Conservation (phyloP, 805 yeast genomes). For the Candida maris region DNA sequence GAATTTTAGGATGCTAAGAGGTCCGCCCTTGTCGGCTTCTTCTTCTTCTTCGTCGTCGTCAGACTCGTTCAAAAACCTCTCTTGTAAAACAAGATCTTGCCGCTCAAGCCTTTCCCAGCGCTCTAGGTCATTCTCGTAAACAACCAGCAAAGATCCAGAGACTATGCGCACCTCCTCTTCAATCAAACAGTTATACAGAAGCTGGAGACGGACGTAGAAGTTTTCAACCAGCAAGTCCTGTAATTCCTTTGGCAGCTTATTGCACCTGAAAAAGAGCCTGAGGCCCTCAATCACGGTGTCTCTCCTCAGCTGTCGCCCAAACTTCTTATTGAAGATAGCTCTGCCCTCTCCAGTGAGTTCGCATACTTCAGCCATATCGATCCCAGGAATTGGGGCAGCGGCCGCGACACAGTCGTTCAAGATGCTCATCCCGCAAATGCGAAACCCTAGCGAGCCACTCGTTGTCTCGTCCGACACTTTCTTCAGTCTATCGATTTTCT, state of each 20-base stretch:
- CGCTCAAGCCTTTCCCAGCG: slow-evolving; percentile 47
- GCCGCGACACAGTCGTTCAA: slow-evolving; percentile 6
- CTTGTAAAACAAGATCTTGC: slow-evolving; percentile 36
- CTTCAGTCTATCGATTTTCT: slow-evolving; percentile 57
- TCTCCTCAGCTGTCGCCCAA: slow-evolving; percentile 58
- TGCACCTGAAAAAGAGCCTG: slow-evolving; percentile 40
- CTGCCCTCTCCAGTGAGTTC: slow-evolving; percentile 36
- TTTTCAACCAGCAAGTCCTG: slow-evolving; percentile 38
- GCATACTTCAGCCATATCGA: slow-evolving; percentile 3
- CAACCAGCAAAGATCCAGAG: slow-evolving; percentile 69
- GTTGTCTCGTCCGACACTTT: slow-evolving; percentile 72
- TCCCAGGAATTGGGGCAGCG: slow-evolving; percentile 18
- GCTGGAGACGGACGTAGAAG: slow-evolving; percentile 57
- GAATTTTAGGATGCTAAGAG: slow-evolving; percentile 56
- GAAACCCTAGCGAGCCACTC: slow-evolving; percentile 67
- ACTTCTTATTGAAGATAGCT: slow-evolving; percentile 56
- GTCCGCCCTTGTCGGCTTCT: slow-evolving; percentile 22
- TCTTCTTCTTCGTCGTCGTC: slow-evolving; percentile 27
- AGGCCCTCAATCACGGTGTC: slow-evolving; percentile 45
- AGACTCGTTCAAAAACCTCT: slow-evolving; percentile 17
- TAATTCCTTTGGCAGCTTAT: slow-evolving; percentile 30
- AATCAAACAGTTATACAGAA: slow-evolving; percentile 61
- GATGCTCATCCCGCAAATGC: slow-evolving; percentile 88
- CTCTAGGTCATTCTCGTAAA: slow-evolving; percentile 62
- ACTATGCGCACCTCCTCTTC: slow-evolving; percentile 60